A percentile compares a stretch with the other conserved stretches of the same genome.
Conservation (phyloP, 1,139 yeast species). For the Groenewaldozyma sp. region DNA sequence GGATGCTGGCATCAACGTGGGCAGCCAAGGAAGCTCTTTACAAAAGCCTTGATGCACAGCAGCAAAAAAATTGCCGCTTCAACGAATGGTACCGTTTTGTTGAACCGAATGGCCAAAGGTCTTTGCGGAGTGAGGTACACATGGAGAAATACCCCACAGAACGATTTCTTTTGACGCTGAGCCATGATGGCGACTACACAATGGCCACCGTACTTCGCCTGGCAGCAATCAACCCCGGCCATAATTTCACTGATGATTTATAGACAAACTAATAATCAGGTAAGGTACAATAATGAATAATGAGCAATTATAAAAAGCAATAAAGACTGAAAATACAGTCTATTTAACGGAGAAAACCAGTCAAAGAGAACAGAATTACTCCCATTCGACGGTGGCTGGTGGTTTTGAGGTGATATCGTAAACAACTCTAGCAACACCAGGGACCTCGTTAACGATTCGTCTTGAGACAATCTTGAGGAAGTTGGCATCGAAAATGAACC, state of each 20-base stretch:
- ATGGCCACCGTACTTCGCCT: constrained; percentile 26
- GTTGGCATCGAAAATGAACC: constrained; percentile 89
- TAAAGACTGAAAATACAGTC: neutral
- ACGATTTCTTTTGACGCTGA: constrained; percentile 44
- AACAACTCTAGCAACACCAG: constrained; percentile 98
- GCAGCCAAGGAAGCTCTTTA: constrained; percentile 69
- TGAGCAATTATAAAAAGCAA: neutral
- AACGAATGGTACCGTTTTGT: constrained; percentile 47
- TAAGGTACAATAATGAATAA: neutral
- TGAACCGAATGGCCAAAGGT: constrained; percentile 15
- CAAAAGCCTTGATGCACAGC: constrained; percentile 44
- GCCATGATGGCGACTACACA: constrained; percentile 56
- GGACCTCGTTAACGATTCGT: constrained; percentile 96
- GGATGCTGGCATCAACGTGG: constrained; percentile 53
- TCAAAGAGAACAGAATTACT: constrained; percentile 37
- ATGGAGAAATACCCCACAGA: constrained; percentile 29
- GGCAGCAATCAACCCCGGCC: neutral
- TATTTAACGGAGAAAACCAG: neutral
- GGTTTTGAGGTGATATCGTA: constrained; percentile 98
- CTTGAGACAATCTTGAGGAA: constrained; percentile 91
- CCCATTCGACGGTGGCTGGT: constrained; percentile 99
- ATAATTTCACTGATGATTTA: neutral
- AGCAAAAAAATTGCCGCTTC: constrained; percentile 48
- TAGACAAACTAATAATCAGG: neutral
- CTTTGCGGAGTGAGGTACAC: constrained; percentile 20